Base-by-base conservation (phyloP, 805 yeast species). In the Saccharomycopsis amapae region DNA sequence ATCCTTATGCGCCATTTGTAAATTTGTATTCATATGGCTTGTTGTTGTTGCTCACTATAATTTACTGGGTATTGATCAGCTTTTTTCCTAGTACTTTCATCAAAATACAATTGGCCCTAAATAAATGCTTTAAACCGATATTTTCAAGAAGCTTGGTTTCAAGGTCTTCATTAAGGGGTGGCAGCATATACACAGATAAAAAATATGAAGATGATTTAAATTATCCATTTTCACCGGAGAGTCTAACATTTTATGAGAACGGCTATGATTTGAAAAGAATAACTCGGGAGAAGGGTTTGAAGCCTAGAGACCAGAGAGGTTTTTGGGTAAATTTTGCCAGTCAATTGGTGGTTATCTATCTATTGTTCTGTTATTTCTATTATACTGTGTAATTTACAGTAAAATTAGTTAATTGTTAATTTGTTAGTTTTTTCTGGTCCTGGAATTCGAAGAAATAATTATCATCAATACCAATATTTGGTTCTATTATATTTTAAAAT, bases 1-100 rank as follows among this genome's bases (percentile, higher is more conserved):
- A 69, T 53, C 42, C 51, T 4, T 47, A 40, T 23, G 25, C 51
- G 3, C 53, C 53, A 13, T 50, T 50, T 32, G 25, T 35, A 6
- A 47, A 46, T 1, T 34, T 50, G n/a, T 37, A 44, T 33, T 12
- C 28, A n/a, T 50, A 50, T 41, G 49, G 26, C 7, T 7, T 15
- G 3, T 23, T 50, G 17, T 31, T 50, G 9, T 35, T 50, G 12
- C 17, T 30, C 6, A 44, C 42, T 6, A 30, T 38, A 2, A 23
- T 23, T 15, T 38, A 17, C 38, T 44, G 47, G 47, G 42, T 31
- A 13, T 19, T 36, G 24, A 7, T 32, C 17, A 20, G 5, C 9
- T 9, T 32, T 17, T 41, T n/a, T n/a, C n/a, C n/a, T n/a, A n/a
- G n/a, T n/a, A n/a, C n/a, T n/a, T n/a, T n/a, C n/a, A n/a, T n/a